Conservation (phyloP, 345 rosid genomes). For the Citrus hindsii region DNA sequence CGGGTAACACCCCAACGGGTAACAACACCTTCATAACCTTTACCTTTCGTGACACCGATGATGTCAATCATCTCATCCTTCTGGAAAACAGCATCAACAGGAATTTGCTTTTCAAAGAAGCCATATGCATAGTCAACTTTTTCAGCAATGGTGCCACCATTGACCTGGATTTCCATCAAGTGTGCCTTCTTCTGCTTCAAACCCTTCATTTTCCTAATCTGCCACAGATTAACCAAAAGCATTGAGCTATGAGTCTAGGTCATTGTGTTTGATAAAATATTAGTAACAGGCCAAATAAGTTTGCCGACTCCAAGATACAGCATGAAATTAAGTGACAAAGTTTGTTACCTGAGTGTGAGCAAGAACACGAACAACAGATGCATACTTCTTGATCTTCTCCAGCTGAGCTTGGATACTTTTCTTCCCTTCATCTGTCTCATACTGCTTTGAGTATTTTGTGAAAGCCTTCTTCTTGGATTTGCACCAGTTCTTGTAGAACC, state of each 20-base stretch:
- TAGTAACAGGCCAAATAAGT: not conserved
- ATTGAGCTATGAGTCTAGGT: not conserved
- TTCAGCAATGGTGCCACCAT: slow-evolving; percentile 73
- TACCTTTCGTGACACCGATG: slow-evolving; percentile 87
- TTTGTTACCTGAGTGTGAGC: slow-evolving; percentile 79
- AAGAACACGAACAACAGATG: slow-evolving; percentile 64
- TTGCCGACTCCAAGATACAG: not conserved
- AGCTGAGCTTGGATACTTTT: slow-evolving; percentile 59
- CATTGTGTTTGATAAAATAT: not conserved
- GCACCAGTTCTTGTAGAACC: slow-evolving; percentile 87
- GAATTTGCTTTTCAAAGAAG: slow-evolving; percentile 85
- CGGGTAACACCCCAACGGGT: slow-evolving; percentile 96
- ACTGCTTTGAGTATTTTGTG: slow-evolving; percentile 56
- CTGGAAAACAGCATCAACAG: slow-evolving; percentile 72
- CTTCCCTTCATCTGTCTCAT: slow-evolving; percentile 65
- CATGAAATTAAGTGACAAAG: not conserved
- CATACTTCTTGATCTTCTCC: slow-evolving; percentile 81
- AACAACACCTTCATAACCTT: slow-evolving; percentile 88
- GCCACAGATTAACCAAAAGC: not conserved
- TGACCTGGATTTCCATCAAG: slow-evolving; percentile 84
- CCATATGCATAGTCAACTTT: slow-evolving; percentile 76
- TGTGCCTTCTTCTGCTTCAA: slow-evolving; percentile 92
- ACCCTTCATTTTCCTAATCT: slow-evolving; percentile 90
- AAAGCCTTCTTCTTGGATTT: slow-evolving; percentile 93
- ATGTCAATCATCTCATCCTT: slow-evolving; percentile 88